A percentile compares a stretch with the other conserved stretches of the same genome.
phyloP scores from a whole-genome alignment of 1,139 yeast species.

The Sugiyamaella japonica region DNA sequence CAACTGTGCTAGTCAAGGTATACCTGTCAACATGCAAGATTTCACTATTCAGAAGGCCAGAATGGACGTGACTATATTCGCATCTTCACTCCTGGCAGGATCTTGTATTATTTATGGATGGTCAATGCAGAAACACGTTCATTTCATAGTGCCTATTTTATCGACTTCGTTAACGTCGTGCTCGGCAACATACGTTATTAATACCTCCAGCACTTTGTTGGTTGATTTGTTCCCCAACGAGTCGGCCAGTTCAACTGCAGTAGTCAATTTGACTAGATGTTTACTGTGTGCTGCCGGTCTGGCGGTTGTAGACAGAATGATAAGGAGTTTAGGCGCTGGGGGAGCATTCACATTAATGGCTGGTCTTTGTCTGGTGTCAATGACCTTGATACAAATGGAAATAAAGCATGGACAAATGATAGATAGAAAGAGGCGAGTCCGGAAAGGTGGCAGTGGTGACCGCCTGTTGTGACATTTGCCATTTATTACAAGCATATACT shows the following conservation, averaged over 20 bases:
- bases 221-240: conserved; percentile 62
- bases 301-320: conserved; percentile 62
- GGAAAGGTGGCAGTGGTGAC: conserved; percentile 5
- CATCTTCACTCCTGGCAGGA: conserved; percentile 37
- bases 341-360: conserved; percentile 63
- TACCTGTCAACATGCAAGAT: conserved; percentile 37
- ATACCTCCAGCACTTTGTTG: conserved; percentile 54
- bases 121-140: conserved; percentile 54
- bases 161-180: conserved; percentile 51
- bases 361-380: conserved; percentile 38
- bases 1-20: conserved; percentile 44
- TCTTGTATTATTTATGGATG: conserved; percentile 65
- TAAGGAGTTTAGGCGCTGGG: conserved; percentile 53
- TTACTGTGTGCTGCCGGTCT: conserved; percentile 60
- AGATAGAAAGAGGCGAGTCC: conserved; percentile 15
- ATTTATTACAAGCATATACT: background rate
- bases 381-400: conserved; percentile 24
- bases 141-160: conserved; percentile 57
- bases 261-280: conserved; percentile 62
- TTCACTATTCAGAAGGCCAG: conserved; percentile 55
- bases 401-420: conserved; percentile 22
- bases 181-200: conserved; percentile 53
- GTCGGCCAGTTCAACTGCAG: conserved; percentile 62
- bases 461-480: conserved; percentile 1
- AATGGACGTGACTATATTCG: conserved; percentile 40